These are phyloP conservation scores for Aphanomyces cochlioides DNA, from an alignment of 352 stramenopile genomes.

Conservation along the genomic window DNA sequence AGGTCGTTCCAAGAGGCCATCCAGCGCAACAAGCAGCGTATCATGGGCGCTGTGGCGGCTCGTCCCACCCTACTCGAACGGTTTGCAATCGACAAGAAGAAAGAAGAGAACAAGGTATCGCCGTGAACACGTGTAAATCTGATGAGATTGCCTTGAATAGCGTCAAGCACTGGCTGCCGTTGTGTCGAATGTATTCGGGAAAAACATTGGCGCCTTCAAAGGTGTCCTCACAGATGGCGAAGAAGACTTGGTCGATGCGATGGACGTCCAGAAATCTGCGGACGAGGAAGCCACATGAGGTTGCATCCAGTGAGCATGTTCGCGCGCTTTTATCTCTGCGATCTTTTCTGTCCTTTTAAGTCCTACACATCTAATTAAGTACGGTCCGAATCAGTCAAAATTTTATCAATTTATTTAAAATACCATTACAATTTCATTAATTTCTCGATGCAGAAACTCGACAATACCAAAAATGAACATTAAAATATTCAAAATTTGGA, in stretches of 20 bases:
- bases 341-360: too few relatives aligned
- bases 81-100: slow-evolving; percentile 63
- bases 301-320: too few relatives aligned
- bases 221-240: slow-evolving; percentile 65
- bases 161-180: slow-evolving; percentile 60
- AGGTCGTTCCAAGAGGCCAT: slow-evolving; percentile 60
- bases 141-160: neutral
- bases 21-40: slow-evolving; percentile 56
- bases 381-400: too few relatives aligned
- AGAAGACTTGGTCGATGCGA: slow-evolving; percentile 50
- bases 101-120: slow-evolving; percentile 52
- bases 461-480: too few relatives aligned
- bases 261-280: slow-evolving; percentile 40
- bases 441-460: too few relatives aligned
- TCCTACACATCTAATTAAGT: too few relatives aligned
- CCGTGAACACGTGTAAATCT: neutral
- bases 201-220: slow-evolving; percentile 53
- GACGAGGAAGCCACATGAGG: slow-evolving; percentile 21
- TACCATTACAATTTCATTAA: too few relatives aligned
- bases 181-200: slow-evolving; percentile 70
- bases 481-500: too few relatives aligned
- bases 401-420: too few relatives aligned
- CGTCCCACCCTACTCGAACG: slow-evolving; percentile 71
- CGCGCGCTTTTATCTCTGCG: too few relatives aligned
- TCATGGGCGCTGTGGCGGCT: slow-evolving; percentile 44